phyloP scores from a whole-genome alignment of 306 rosid species.

The Begonia loranthoides region DNA sequence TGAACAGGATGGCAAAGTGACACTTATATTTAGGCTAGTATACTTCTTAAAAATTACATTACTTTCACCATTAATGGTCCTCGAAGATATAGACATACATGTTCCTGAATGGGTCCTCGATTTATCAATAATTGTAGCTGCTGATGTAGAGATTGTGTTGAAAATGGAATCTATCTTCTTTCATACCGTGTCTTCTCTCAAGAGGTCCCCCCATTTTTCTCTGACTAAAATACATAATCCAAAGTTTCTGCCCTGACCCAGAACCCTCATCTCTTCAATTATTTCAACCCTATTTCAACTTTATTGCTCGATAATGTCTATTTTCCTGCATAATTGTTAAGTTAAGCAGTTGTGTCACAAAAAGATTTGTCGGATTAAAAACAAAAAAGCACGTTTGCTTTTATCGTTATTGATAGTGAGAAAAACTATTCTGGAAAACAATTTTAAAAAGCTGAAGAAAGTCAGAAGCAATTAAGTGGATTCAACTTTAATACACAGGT shows the following conservation, averaged over 20 bases:
- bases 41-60: constrained; percentile 13
- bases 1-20: too few species aligned
- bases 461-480: too few species aligned
- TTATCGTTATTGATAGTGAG: too few species aligned
- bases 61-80: constrained; percentile 12
- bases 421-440: too few species aligned
- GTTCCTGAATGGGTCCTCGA: constrained; percentile 16
- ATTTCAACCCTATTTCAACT: constrained; percentile 42
- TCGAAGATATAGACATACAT: constrained; percentile 11
- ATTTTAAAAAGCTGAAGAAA: too few species aligned
- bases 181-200: constrained; percentile 12
- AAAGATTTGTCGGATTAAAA: too few species aligned
- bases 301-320: neutral
- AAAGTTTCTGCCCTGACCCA: constrained; percentile 20
- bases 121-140: constrained; percentile 24
- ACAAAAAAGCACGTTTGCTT: too few species aligned
- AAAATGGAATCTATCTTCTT: constrained; percentile 22
- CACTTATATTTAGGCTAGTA: too few species aligned
- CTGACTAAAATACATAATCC: constrained; percentile 22
- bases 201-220: constrained; percentile 21
- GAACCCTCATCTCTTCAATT: constrained; percentile 27
- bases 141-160: constrained; percentile 11
- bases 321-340: too few species aligned
- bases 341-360: too few species aligned
- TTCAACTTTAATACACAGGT: too few species aligned